Evolutionary conservation across 495 filamentous ascomycete genomes (phyloP).

Genomic region (Hypoxylon lienhwacheense): DNA sequence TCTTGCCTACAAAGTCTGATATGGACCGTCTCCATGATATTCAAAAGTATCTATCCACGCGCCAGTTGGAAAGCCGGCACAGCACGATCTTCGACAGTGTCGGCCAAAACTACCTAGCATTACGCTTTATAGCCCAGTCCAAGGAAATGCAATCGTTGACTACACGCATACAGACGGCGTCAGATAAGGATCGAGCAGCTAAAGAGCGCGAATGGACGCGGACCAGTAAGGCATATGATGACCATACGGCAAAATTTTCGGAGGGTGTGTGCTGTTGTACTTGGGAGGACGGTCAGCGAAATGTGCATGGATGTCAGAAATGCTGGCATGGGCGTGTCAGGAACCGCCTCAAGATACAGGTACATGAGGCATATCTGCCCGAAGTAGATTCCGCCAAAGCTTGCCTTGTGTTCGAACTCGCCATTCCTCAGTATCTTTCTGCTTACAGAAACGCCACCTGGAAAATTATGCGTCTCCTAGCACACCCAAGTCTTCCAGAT

Average conservation of each 20-base stretch:
- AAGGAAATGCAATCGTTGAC: slow-evolving; percentile 36
- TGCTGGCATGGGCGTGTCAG: slow-evolving; percentile 26
- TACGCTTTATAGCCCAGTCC: slow-evolving; percentile 46
- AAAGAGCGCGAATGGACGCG: slow-evolving; percentile 48
- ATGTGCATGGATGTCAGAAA: slow-evolving; percentile 35
- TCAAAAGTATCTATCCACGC: slow-evolving; percentile 49
- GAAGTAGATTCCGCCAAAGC: slow-evolving; percentile 29
- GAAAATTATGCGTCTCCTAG: slow-evolving; percentile 37
- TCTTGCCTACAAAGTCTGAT: slow-evolving; percentile 43
- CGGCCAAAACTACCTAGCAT: slow-evolving; percentile 46
- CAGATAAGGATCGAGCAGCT: slow-evolving; percentile 20
- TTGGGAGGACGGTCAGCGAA: slow-evolving; percentile 33
- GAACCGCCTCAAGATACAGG: slow-evolving; percentile 40
- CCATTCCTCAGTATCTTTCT: slow-evolving; percentile 40
- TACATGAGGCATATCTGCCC: slow-evolving; percentile 55
- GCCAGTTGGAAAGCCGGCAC: slow-evolving; percentile 19
- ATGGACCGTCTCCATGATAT: slow-evolving; percentile 53
- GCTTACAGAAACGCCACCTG: slow-evolving; percentile 53
- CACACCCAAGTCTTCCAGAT: slow-evolving; percentile 11
- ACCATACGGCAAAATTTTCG: slow-evolving; percentile 41
- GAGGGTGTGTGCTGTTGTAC: slow-evolving; percentile 31
- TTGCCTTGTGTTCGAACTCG: slow-evolving; percentile 50
- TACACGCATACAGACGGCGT: slow-evolving; percentile 40
- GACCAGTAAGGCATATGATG: slow-evolving; percentile 44
- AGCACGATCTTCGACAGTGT: slow-evolving; percentile 52